Conservation (phyloP, 495 filamentous ascomycete genomes). For the Trichoderma parareesei region DNA sequence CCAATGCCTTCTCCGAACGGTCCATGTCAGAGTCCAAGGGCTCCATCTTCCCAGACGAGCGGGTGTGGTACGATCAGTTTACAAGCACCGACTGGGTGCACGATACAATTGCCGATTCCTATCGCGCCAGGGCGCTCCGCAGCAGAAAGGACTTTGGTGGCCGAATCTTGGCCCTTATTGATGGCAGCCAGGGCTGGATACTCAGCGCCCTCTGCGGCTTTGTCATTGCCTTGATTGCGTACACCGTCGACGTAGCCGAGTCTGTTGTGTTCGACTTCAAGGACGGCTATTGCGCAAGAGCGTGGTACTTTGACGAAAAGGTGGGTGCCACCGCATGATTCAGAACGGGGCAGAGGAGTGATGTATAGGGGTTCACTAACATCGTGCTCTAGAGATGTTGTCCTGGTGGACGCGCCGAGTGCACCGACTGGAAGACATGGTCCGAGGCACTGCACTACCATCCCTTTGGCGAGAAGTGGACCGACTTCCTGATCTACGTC, state of each 20-base stretch:
- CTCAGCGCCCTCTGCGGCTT: conserved; percentile 86
- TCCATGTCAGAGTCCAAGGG: conserved; percentile 51
- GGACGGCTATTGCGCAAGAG: conserved; percentile 69
- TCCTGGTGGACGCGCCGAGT: conserved; percentile 44
- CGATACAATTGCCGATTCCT: conserved; percentile 91
- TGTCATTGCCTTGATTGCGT: conserved; percentile 77
- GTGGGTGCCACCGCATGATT: conserved; percentile 18
- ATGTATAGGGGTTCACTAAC: conserved; percentile 8
- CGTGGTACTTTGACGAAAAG: conserved; percentile 66
- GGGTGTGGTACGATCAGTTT: conserved; percentile 98
- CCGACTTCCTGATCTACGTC: conserved; percentile 72
- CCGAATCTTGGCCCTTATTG: conserved; percentile 65
- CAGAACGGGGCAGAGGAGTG: not conserved
- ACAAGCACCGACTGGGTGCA: conserved; percentile 98
- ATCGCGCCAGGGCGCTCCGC: conserved; percentile 73
- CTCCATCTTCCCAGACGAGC: conserved; percentile 63
- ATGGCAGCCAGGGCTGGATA: conserved; percentile 91
- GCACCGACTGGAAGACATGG: conserved; percentile 71
- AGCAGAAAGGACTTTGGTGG: conserved; percentile 78
- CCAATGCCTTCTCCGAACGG: conserved; percentile 38
- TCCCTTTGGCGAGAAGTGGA: conserved; percentile 48
- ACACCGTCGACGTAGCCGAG: conserved; percentile 82
- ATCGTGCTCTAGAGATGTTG: conserved; percentile 54
- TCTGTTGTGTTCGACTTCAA: conserved; percentile 81
- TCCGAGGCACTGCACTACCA: conserved; percentile 51